These are phyloP conservation scores for Phlyctochytrium arcticum DNA, from an alignment of 192 early-diverging fungal genomes.

Conservation along the genomic window DNA sequence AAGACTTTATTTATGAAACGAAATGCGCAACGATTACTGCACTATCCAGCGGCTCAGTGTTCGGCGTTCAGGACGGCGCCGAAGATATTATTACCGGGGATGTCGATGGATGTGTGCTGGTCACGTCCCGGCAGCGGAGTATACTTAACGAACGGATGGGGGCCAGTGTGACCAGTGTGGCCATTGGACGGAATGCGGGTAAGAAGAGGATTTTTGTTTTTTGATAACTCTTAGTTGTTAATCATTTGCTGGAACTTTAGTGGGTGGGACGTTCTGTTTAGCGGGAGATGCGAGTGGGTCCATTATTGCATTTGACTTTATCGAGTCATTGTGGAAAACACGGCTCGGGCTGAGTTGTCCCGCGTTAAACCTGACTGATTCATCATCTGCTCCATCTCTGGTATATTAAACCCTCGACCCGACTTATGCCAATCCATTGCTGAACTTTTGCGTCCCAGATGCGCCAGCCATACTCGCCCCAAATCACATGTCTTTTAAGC, in stretches of 20 bases:
- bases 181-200: not conserved
- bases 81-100: slow-evolving; percentile 5
- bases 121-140: not conserved
- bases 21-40: not conserved
- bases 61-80: not conserved
- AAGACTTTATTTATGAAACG: not conserved
- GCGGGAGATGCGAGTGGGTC: slow-evolving; percentile 3
- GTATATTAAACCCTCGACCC: not conserved
- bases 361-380: not conserved
- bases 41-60: not conserved
- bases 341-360: not conserved
- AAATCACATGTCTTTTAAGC: too few relatives aligned
- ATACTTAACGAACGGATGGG: not conserved
- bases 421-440: not conserved
- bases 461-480: not conserved
- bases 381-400: not conserved
- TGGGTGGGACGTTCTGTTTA: too few relatives aligned
- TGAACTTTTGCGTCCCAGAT: not conserved
- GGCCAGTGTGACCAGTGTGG: slow-evolving; percentile 1
- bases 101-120: not conserved
- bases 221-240: too few relatives aligned
- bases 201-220: too few relatives aligned
- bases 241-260: too few relatives aligned
- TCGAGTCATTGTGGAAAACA: not conserved
- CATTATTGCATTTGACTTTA: slow-evolving; percentile 8